Base-by-base conservation (phyloP, 805 yeast genomes). In the Wickerhamiella vanderwaltii region DNA sequence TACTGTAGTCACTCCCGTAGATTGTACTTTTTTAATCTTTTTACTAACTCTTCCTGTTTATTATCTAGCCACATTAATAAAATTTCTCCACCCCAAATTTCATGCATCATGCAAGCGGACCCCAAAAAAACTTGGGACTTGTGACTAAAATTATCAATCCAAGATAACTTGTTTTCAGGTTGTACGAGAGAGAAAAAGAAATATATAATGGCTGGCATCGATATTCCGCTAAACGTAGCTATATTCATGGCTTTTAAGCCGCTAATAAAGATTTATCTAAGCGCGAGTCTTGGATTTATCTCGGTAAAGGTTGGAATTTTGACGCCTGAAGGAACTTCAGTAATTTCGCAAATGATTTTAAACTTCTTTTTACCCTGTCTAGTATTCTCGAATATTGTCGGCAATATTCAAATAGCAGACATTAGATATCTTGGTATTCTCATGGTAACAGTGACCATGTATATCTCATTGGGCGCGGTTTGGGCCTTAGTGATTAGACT, bases 171-270 rank as follows among this genome's bases (percentile, higher is more conserved):
- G n/a, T n/a, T n/a, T n/a, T n/a, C n/a, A n/a, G n/a, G n/a, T n/a
- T n/a, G n/a, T n/a, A n/a, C n/a, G n/a, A n/a, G n/a, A n/a, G n/a
- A n/a, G n/a, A n/a, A n/a, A n/a, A n/a, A n/a, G n/a, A n/a, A n/a
- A n/a, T n/a, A n/a, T n/a, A n/a, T n/a, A n/a, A n/a, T n/a, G n/a
- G n/a, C n/a, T n/a, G n/a, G n/a, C n/a, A n/a, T n/a, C n/a, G 24
- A 39, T 12, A 34, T 48, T 29, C 31, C 67, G 2, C 51, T 78
- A 24, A 88, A 91, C 13, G 67, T 68, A 29, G 74, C 83, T 28
- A 78, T 85, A 5, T 84, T 79, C 61, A 70, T 83, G 18, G 74
- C 94, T 0, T 77, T 79, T 43, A 84, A 83, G 63, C 95, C 95
- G n/a, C 77, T 84, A 44, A 68, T 83, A 60, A 85, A 85, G 59